Base-by-base conservation (phyloP, 495 filamentous ascomycete genomes). In the Cladorrhinum samala region DNA sequence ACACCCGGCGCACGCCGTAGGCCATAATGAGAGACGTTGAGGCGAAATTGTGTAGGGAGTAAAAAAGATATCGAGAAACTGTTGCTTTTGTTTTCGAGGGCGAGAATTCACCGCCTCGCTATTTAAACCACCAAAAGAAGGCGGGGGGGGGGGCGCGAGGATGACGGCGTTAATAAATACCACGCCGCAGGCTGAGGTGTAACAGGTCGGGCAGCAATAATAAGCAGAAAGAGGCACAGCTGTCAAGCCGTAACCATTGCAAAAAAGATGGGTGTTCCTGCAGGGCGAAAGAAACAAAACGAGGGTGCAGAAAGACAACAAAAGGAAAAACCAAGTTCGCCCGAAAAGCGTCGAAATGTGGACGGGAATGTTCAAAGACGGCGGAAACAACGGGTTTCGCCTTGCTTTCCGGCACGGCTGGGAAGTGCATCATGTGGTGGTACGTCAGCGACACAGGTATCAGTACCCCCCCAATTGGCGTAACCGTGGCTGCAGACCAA, bases 1-100 rank as follows among this genome's bases (percentile, higher is more conserved):
- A 63, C 46, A 65, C 47, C 30, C 70, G 67, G 14, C 65, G 72
- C 25, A 75, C 41, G 55, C 63, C 57, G 59, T 65, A 70, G 43
- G 73, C 68, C 52, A 60, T 56, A n/a, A 48, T 27, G 11, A 21
- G 14, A 25, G 17, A 11, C 19, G 11, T 24, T 13, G 21, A 46
- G 16, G 9, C 8, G 9, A 14, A 24, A 13, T 9, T 38, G 19
- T 36, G 39, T 56, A 33, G 27, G 27, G 27, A 33, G 11, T 6
- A 33, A 5, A 41, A 41, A 41, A 41, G 14, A 7, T 37, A 37
- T 7, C 14, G 30, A 7, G 30, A 7, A 14, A 7, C 14, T 37
- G 7, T 37, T 37, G 7, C 7, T 37, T 37, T 37, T 6, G 7
- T 37, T 37, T 6, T 37, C 30, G 30, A 7, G 7, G 5, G 39